Base-by-base conservation (phyloP, 2,329 filamentous ascomycete species). In the Exophiala aquamarina region DNA sequence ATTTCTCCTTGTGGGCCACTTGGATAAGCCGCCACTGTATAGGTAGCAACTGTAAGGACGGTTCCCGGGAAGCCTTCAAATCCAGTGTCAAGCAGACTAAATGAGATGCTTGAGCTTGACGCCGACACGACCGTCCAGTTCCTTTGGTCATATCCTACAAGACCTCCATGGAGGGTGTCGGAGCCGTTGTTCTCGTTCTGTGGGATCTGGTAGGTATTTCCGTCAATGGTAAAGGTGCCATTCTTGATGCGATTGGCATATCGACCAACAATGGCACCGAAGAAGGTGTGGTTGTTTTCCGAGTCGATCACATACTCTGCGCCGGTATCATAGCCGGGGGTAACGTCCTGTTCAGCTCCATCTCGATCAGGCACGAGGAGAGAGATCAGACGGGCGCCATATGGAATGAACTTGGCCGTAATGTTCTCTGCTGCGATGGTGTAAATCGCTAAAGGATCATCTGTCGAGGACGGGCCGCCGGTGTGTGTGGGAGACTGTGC, bases 171-270 rank as follows among this genome's bases (percentile, higher is more conserved):
- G 13, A 80, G 69, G 15, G 77, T 77, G 57, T 79, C 68, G 10
- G 55, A 51, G n/a, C 75, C 75, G 29, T 58, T 64, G 36, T 78
- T 66, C 56, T 80, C 77, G 54, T 78, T 80, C 37, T 68, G 64
- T 1, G 73, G 69, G 23, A 77, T 69, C 20, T 78, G 64, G 51
- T 73, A 78, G 3, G 63, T 67, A 14, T 65, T 56, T 15, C 68
- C 71, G 43, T 76, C 71, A 47, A 80, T 65, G 17, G 67, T 66
- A 61, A 80, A 80, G 3, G 76, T 78, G 41, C 75, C 74, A 49
- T 79, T 79, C 66, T 73, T 77, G 62, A 78, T 78, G 31, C 75
- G 72, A 58, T 78, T 78, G 47, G 75, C 75, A 63, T 78, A 78
- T 38, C 75, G 70, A 46, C 75, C 75, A 11, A 75, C 72, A 4